Evolutionary conservation across 371 early-diverging fungal species (phyloP), one percentile per base, ranked within the genome.

Genomic region (Haplosporangium sp.): DNA sequence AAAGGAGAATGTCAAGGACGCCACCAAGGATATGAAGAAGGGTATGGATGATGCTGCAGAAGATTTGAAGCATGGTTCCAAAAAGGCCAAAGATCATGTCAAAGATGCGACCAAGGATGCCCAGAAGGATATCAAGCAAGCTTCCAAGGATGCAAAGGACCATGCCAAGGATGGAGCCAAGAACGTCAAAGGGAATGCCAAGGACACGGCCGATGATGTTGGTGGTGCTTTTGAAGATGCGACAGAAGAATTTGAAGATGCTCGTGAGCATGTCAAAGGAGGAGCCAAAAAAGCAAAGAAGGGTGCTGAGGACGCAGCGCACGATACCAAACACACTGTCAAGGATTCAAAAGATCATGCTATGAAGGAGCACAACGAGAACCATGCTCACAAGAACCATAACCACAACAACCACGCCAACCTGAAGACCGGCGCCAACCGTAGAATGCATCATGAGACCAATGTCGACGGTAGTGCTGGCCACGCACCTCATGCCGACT

Each of bases 241-340:
- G 29, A 43, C 46, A 23, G 74, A 74, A 1, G 69, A 69, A 6
- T 68, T 69, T 57, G 69, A 74, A 16, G 74, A 74, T 40, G 69
- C 74, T 12, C 68, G 69, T 11, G 64, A 62, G 47, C 63, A 69
- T 20, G 58, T 65, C 50, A 59, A 67, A 51, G 64, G 55, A 5
- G 59, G 47, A 8, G 57, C 57, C 29, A 62, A 76, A 59, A 59
- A 61, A 36, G 57, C 53, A 48, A 77, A 72, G 68, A 64, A 67
- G 54, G 48, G 50, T 4, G 56, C 48, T 13, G 77, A 63, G 47
- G 37, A 71, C 5, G 46, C 64, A n/a, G 45, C 58, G 23, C 51
- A 70, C 13, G 40, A 71, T 37, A 67, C 43, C 21, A 64, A 67
- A 37, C 40, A 67, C n/a, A 36, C 20, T 6, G 57, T 20, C 55